These are phyloP conservation scores for Coffea eugenioides DNA, from an alignment of 257 asterid species.

Conservation along the genomic window DNA sequence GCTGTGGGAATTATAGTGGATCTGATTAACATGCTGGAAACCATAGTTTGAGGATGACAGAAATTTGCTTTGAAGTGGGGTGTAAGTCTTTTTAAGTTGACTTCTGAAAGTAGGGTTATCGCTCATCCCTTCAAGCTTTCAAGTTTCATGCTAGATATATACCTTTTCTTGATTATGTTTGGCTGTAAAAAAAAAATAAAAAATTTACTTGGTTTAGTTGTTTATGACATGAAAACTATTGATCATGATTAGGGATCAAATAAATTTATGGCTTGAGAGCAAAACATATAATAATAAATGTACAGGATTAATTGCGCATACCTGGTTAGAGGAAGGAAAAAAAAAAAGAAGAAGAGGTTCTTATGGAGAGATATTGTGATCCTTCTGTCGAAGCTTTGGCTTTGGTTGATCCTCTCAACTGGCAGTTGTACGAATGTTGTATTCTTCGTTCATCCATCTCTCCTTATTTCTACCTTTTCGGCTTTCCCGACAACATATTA, in stretches of 20 bases:
- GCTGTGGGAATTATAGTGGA: not conserved
- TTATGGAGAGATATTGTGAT: not conserved
- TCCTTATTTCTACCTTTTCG: not conserved
- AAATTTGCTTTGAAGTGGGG: not conserved
- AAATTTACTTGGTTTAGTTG: not conserved
- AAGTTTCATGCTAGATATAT: not conserved
- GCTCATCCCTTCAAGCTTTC: not conserved
- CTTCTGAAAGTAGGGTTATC: slow-evolving; percentile 5
- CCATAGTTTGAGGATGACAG: not conserved
- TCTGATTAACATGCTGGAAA: not conserved
- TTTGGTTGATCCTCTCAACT: not conserved
- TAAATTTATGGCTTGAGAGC: not conserved
- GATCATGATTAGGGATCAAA: not conserved
- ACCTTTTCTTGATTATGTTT: not conserved
- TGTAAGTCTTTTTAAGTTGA: not conserved
- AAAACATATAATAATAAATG: not conserved
- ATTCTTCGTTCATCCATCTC: not conserved
- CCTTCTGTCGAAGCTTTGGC: not conserved
- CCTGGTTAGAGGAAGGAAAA: not conserved
- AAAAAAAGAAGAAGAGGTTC: not conserved
- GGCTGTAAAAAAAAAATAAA: not conserved
- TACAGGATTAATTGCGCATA: not conserved
- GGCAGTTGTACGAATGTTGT: not conserved
- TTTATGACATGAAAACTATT: not conserved
- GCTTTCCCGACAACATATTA: slow-evolving; percentile 29